phyloP scores from a whole-genome alignment of 257 asterid species.

The Fraxinus americana region DNA sequence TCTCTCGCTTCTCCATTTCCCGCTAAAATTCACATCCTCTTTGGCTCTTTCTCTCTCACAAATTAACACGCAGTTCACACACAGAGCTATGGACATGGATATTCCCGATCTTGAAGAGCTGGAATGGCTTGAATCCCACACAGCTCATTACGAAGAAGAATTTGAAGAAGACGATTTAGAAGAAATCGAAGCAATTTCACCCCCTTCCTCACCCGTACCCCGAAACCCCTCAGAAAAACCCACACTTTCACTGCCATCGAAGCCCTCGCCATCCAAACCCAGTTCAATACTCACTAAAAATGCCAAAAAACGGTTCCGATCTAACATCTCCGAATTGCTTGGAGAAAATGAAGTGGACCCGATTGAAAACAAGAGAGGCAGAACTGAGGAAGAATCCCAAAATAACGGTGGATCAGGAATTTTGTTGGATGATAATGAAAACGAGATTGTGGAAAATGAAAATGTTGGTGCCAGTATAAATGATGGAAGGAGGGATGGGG shows the following conservation, averaged over 20 bases:
- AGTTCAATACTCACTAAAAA: conserved; percentile 28
- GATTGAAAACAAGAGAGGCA: conserved; percentile 34
- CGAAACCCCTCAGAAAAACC: conserved; percentile 40
- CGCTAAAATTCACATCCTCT: conserved; percentile 36
- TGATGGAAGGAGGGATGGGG: conserved; percentile 35
- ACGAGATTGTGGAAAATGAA: not conserved
- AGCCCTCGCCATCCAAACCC: conserved; percentile 40
- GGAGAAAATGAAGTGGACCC: conserved; percentile 11
- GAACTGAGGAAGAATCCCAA: conserved; percentile 25
- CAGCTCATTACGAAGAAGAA: conserved; percentile 32
- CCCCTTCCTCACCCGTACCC: conserved; percentile 57
- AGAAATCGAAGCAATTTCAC: conserved; percentile 50
- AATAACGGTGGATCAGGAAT: conserved; percentile 6
- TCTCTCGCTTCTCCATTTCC: conserved; percentile 29
- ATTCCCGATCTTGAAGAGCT: conserved; percentile 81
- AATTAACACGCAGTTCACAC: not conserved
- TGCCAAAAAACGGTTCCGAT: conserved; percentile 56
- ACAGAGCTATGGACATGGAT: conserved; percentile 49
- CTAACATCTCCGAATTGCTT: conserved; percentile 30
- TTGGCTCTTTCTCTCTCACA: conserved; percentile 5
- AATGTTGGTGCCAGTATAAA: conserved; percentile 18
- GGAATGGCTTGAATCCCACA: conserved; percentile 79
- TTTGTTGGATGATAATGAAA: not conserved
- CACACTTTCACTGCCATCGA: conserved; percentile 50
- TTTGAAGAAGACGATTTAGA: conserved; percentile 47